Percentiles rank a stretch among this genome's conserved stretches.
Evolutionary conservation across 495 filamentous ascomycete genomes (phyloP).

Genomic region (Neurospora tetraspora): DNA sequence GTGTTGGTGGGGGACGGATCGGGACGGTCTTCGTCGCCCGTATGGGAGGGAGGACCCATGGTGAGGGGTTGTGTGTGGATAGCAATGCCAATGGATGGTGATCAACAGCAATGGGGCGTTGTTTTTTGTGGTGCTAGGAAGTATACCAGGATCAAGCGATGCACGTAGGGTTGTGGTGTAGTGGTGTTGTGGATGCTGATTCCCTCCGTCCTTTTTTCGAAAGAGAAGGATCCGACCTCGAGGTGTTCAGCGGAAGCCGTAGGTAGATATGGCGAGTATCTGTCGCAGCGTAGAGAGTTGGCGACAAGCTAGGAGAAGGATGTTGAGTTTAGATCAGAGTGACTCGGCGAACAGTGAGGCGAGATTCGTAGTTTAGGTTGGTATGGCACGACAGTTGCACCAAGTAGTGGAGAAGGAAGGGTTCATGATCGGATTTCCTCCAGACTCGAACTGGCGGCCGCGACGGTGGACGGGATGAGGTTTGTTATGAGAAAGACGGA

Average conservation of each 20-base stretch:
- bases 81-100: not conserved
- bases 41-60: conserved; percentile 31
- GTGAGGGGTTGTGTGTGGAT: conserved; percentile 1
- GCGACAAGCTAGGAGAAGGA: not conserved
- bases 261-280: not conserved
- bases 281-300: not conserved
- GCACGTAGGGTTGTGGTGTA: not conserved
- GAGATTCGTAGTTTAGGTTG: not conserved
- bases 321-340: not conserved
- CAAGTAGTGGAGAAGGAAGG: not conserved
- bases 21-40: conserved; percentile 18
- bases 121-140: conserved; percentile 3
- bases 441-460: not conserved
- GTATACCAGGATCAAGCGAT: not conserved
- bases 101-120: not conserved
- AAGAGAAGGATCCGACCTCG: not conserved
- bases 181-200: not conserved
- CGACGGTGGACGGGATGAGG: not conserved
- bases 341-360: not conserved
- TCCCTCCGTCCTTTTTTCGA: not conserved
- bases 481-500: not conserved
- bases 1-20: conserved; percentile 34
- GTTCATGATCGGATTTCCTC: not conserved
- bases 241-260: not conserved
- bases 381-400: not conserved